Conservation (phyloP, 768 basidiomycete species). For the Suillus tomentosus region DNA sequence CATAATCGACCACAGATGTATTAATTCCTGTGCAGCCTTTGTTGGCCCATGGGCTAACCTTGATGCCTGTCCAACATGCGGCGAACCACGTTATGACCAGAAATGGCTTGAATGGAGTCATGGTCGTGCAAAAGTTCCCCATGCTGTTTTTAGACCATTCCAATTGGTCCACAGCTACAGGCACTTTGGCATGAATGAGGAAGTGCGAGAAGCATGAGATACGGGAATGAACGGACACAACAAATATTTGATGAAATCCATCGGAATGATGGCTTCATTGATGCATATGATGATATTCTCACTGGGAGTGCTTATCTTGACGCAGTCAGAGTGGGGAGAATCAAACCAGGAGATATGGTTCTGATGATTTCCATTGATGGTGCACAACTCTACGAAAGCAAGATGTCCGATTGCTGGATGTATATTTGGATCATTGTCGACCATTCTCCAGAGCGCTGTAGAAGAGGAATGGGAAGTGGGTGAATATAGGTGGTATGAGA, state of each 20-base stretch:
- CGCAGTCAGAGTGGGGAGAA: no score
- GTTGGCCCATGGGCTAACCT: slow-evolving; percentile 22
- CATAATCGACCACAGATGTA: slow-evolving; percentile 40
- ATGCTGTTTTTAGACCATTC: slow-evolving; percentile 35
- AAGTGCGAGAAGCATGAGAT: slow-evolving; percentile 28
- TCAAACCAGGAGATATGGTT: no score
- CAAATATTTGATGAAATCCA: slow-evolving; percentile 27
- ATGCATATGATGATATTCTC: no score
- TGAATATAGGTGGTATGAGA: no score
- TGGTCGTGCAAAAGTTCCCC: slow-evolving; percentile 13
- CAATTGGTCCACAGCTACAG: slow-evolving; percentile 44
- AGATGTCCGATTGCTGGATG: no score
- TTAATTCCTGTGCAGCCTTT: slow-evolving; percentile 29
- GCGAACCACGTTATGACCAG: slow-evolving; percentile 22
- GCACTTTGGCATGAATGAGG: slow-evolving; percentile 31
- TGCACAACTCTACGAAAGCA: no score
- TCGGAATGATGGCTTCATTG: slow-evolving; percentile 13
- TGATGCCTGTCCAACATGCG: slow-evolving; percentile 28
- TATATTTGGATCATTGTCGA: no score
- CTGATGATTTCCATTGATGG: no score
- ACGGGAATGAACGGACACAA: slow-evolving; percentile 21
- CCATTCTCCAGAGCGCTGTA: no score
- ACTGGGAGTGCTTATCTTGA: no score
- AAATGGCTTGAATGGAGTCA: neutral
- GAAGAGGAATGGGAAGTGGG: no score